Evolutionary conservation across 768 basidiomycete species (phyloP).

Genomic region (Suillus plorans): DNA sequence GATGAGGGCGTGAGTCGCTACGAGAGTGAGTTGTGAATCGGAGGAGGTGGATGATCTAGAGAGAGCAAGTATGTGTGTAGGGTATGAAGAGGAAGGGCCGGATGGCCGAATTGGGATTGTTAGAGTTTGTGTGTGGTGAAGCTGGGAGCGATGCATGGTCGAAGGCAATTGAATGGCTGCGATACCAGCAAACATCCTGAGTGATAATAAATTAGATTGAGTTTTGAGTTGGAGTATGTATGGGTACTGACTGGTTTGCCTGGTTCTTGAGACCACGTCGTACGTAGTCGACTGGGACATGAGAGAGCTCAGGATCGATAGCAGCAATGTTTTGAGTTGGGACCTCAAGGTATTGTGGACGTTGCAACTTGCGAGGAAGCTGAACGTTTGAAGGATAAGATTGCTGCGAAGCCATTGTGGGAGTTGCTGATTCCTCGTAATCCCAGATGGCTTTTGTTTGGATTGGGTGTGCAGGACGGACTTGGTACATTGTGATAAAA

Average conservation of each 20-base stretch:
- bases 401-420: slow-evolving; percentile 29
- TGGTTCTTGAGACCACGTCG: slow-evolving; percentile 47
- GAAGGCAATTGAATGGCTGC: slow-evolving; percentile 45
- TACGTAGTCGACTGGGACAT: slow-evolving; percentile 63
- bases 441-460: slow-evolving; percentile 38
- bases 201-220: slow-evolving; percentile 36
- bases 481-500: slow-evolving; percentile 27
- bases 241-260: slow-evolving; percentile 41
- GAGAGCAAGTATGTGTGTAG: slow-evolving; percentile 57
- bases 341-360: slow-evolving; percentile 59
- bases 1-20: slow-evolving; percentile 68
- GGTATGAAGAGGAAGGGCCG: slow-evolving; percentile 28
- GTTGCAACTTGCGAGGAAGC: slow-evolving; percentile 68
- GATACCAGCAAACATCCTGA: slow-evolving; percentile 39
- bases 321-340: slow-evolving; percentile 53
- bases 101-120: slow-evolving; percentile 32
- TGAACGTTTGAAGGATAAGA: slow-evolving; percentile 44
- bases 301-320: slow-evolving; percentile 49
- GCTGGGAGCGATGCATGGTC: slow-evolving; percentile 29
- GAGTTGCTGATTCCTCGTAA: slow-evolving; percentile 28
- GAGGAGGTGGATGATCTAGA: slow-evolving; percentile 25
- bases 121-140: slow-evolving; percentile 31
- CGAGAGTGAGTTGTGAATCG: slow-evolving; percentile 43
- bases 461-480: slow-evolving; percentile 34
- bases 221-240: slow-evolving; percentile 6